These are phyloP conservation scores for Myxozyma kluyveri DNA, from an alignment of 805 yeast genomes.

Conservation along the genomic window DNA sequence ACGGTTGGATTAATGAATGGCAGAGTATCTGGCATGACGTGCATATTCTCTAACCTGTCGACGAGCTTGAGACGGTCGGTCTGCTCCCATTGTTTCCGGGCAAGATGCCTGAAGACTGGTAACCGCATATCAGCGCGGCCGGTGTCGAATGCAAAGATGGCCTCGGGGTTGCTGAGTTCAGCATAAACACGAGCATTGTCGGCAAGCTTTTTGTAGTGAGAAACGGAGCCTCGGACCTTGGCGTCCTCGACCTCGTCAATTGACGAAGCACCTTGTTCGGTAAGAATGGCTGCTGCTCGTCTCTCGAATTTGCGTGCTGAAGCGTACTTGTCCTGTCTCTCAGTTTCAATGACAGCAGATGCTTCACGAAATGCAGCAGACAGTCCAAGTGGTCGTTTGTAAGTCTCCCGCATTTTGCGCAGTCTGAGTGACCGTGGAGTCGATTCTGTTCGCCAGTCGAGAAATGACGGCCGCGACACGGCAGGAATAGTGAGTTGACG, in stretches of 20 bases:
- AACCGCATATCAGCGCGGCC: conserved; percentile 59
- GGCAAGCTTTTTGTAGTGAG: not conserved
- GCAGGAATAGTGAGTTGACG: conserved; percentile 13
- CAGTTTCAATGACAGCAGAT: conserved; percentile 50
- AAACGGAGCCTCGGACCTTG: conserved; percentile 10
- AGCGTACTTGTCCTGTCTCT: conserved; percentile 29
- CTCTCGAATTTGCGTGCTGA: conserved; percentile 3
- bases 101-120: conserved; percentile 75
- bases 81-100: conserved; percentile 68
- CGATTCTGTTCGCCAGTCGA: conserved; percentile 13
- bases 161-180: conserved; percentile 81
- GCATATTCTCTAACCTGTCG: conserved; percentile 86
- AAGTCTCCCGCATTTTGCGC: conserved; percentile 36
- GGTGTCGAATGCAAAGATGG: conserved; percentile 58
- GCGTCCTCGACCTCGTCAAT: conserved; percentile 5
- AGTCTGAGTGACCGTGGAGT: conserved; percentile 17
- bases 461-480: conserved; percentile 12
- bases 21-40: conserved; percentile 88
- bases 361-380: conserved; percentile 67
- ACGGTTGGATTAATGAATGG: conserved; percentile 82
- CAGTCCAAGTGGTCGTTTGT: conserved; percentile 61
- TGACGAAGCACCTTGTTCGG: not conserved
- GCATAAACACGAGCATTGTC: conserved; percentile 52
- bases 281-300: conserved; percentile 15
- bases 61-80: conserved; percentile 72